Evolutionary conservation across 768 basidiomycete species (phyloP), one percentile per base, ranked within the genome.

Genomic region (Lepiota brunneoincarnata): DNA sequence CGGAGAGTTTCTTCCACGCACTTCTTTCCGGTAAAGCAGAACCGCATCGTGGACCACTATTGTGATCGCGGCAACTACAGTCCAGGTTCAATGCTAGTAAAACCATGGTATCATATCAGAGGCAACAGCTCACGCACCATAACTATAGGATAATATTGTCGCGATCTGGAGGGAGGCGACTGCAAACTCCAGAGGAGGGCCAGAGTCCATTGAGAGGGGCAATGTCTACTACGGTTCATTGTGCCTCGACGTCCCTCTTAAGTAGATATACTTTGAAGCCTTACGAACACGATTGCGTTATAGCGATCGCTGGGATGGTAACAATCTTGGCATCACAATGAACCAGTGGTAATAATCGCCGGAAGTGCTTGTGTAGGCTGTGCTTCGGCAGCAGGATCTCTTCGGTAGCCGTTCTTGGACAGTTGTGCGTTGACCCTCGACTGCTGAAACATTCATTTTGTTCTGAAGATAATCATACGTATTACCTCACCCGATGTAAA

Each of bases 21-120:
- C 52, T 20, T 53, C 52, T 38, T 47, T 45, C 6, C 37, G 23
- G 28, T 17, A 40, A 46, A 54, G 52, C 23, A 54, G 14, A 40
- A 26, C 15, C 3, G 26, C 44, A 26, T 54, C 52, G 26, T 54
- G 39, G 9, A 39, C 23, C n/a, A 46, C 36, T 12, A 53, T 18
- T 7, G 52, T 46, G 18, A 46, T 28, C 4, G 44, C 52, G 6
- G 17, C 52, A 38, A 54, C 52, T 54, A 31, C 14, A 5, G 15
- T 36, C n/a, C 31, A 35, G 2, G 17, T 2, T 9, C 12, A n/a
- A n/a, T n/a, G n/a, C n/a, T n/a, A n/a, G n/a, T n/a, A 34, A 35
- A 1, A 14, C 21, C n/a, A 17, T 1, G 15, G 20, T 18, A 4
- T 17, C 20, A 17, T 38, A 10, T 18, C 4, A 5, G n/a, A 12